Conservation (phyloP, 176 grass and related monocot species). For the Aegilops speltoides region DNA sequence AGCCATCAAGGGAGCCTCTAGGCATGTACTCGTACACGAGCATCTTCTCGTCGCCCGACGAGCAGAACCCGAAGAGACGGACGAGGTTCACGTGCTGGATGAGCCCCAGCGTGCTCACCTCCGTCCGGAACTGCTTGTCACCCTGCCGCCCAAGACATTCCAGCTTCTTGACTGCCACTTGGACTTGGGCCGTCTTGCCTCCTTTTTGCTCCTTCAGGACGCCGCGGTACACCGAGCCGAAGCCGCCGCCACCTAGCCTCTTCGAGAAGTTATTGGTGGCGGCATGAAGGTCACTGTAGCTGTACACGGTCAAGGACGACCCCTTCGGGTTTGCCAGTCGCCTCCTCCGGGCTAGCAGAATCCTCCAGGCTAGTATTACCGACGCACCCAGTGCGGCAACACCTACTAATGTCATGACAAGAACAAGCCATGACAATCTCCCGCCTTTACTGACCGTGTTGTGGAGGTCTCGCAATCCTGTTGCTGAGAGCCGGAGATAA, state of each 20-base stretch:
- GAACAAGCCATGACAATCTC: no score
- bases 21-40: slow-evolving; percentile 35
- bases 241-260: slow-evolving; percentile 1
- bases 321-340: no score
- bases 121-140: slow-evolving; percentile 27
- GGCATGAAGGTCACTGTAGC: slow-evolving; percentile 22
- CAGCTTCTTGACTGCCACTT: slow-evolving; percentile 27
- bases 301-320: slow-evolving; percentile 12
- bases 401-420: no score
- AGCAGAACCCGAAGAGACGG: slow-evolving; percentile 25
- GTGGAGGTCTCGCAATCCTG: no score
- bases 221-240: slow-evolving; percentile 34
- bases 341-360: no score
- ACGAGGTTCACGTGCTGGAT: slow-evolving; percentile 39
- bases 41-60: neutral
- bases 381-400: no score
- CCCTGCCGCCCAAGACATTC: neutral
- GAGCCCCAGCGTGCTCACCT: slow-evolving; percentile 1
- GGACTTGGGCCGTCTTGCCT: no score
- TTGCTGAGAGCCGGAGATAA: no score
- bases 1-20: neutral
- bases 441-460: no score
- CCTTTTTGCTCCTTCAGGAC: neutral
- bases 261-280: slow-evolving; percentile 37
- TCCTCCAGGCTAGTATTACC: no score